Evolutionary conservation across 2,329 filamentous ascomycete species (phyloP).

Genomic region (Epichloe bromicola): DNA sequence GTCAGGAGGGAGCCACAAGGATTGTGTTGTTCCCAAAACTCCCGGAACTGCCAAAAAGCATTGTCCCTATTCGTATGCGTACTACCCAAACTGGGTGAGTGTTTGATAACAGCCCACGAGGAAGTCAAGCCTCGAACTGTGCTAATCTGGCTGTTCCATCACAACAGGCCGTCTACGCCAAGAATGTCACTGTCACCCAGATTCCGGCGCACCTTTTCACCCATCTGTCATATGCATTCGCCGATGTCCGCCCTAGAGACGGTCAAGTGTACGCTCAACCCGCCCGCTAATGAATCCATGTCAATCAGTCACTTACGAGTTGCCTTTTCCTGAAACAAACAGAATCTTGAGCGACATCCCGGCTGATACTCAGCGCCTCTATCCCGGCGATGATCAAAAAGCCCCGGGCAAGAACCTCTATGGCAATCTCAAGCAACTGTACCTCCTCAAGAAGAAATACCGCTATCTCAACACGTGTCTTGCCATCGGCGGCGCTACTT

Average conservation of each 20-base stretch:
- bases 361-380: constrained; percentile 52
- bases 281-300: background rate
- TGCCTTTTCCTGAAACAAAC: background rate
- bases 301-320: background rate
- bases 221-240: constrained; percentile 54
- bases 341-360: constrained; percentile 14
- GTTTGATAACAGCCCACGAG: too few species aligned
- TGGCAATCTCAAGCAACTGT: constrained; percentile 67
- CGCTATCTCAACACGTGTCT: constrained; percentile 59
- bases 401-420: constrained; percentile 53
- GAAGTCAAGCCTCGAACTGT: too few species aligned
- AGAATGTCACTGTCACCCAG: constrained; percentile 54
- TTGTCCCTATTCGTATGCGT: background rate
- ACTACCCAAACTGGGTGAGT: constrained; percentile 1
- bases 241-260: constrained; percentile 24
- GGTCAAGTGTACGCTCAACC: background rate
- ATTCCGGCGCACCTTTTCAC: constrained; percentile 57
- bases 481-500: constrained; percentile 72
- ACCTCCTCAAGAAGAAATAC: constrained; percentile 61
- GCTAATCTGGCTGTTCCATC: too few species aligned
- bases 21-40: too few species aligned
- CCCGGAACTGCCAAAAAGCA: too few species aligned
- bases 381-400: constrained; percentile 43
- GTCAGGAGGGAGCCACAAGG: too few species aligned
- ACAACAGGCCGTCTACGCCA: constrained; percentile 51